phyloP scores from a whole-genome alignment of 2,329 filamentous ascomycete species.

The Pezicula rhizophila region DNA sequence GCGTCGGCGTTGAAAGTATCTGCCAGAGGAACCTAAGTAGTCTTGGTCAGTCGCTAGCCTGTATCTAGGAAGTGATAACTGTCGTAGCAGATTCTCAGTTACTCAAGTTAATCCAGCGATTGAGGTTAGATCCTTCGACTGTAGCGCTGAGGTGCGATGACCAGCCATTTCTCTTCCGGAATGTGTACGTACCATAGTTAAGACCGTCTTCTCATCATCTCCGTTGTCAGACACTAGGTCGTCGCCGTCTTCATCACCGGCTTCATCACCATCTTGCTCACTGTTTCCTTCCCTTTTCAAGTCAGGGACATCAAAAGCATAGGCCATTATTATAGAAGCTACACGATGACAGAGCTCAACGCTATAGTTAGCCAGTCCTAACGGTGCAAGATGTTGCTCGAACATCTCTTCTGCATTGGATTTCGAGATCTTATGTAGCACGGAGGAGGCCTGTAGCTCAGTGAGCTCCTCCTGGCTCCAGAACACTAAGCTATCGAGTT shows the following conservation, averaged over 20 bases:
- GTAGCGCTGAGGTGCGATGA: too few species aligned
- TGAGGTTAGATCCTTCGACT: too few species aligned
- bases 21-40: constrained; percentile 43
- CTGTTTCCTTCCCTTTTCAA: constrained; percentile 3
- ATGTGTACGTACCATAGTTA: constrained; percentile 50
- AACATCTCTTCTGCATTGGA: constrained; percentile 52
- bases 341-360: constrained; percentile 51
- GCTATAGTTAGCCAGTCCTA: constrained; percentile 38
- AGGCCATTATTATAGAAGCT: constrained; percentile 66
- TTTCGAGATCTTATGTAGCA: constrained; percentile 60
- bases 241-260: constrained; percentile 40
- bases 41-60: too few species aligned
- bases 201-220: constrained; percentile 37
- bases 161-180: too few species aligned
- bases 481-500: constrained; percentile 65
- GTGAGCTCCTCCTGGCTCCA: constrained; percentile 56
- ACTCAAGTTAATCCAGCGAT: too few species aligned
- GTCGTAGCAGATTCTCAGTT: too few species aligned
- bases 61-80: too few species aligned
- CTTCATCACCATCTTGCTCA: constrained; percentile 38
- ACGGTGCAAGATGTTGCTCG: constrained; percentile 44
- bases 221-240: constrained; percentile 40
- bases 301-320: constrained; percentile 58
- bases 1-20: constrained; percentile 67
- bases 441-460: constrained; percentile 57